Evolutionary conservation across 768 basidiomycete species (phyloP), one percentile per base, ranked within the genome.

Genomic region (Hysterangium stoloniferum): DNA sequence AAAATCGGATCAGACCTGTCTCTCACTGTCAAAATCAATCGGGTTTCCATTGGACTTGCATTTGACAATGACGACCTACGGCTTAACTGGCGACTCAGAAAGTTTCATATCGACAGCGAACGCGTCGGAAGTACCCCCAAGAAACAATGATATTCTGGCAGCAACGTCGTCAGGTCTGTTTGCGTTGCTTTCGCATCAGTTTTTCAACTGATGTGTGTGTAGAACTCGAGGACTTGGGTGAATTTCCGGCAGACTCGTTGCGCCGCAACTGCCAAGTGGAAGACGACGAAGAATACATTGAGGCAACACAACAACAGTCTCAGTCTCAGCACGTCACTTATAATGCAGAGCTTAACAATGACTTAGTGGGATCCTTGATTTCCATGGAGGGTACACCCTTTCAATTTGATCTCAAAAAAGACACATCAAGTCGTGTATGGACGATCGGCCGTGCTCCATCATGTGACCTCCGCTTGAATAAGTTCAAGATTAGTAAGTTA

Each of bases 401-500:
- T 17, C 44, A 2, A 15, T 45, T 86, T 45, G 81, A 85, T 56
- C 76, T 87, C 53, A 77, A 70, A 68, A 82, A 75, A 58, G 56
- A 73, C 34, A 66, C 71, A 24, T 71, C 71, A 0, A 65, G 12
- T 7, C 3, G 29, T n/a, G 2, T 58, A 17, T 76, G 78, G 56
- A 69, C 61, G 20, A 63, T 88, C 54, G 86, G 86, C 24, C 73
- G 86, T 45, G 71, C 72, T 53, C 58, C 46, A 0, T 67, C 69
- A 0, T 66, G 66, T 53, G 79, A 84, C 52, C 67, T 85, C 38
- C 64, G 79, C n/a, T 66, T 90, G 24, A 74, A 79, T 4, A 82
- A 84, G 7, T 76, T 72, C 68, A 86, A 78, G 73, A 77, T 89
- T 61, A 89, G 87, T 89, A 58, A 69, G 78, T 75, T 53, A 20